Evolutionary conservation across 306 rosid genomes (phyloP).

Genomic region (Lathyrus oleraceus): DNA sequence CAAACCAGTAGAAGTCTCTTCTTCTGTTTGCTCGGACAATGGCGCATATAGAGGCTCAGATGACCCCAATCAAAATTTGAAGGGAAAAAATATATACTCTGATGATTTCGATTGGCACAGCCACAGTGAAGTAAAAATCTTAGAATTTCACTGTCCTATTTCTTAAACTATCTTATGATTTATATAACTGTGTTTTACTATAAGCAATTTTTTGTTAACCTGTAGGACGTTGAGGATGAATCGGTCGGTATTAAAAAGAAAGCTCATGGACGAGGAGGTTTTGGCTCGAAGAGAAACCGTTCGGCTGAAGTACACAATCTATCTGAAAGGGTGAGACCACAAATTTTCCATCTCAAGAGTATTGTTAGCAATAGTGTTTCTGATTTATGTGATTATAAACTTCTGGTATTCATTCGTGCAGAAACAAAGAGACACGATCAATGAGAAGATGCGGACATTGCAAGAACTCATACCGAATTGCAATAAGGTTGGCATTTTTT

Average conservation of each 20-base stretch:
- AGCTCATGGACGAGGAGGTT: constrained; percentile 39
- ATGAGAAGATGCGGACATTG: constrained; percentile 86
- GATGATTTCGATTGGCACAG: constrained; percentile 79
- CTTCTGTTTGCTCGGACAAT: constrained; percentile 80
- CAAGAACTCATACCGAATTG: constrained; percentile 94
- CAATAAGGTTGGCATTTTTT: constrained; percentile 62
- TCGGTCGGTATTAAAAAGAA: constrained; percentile 55
- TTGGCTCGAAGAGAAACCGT: constrained; percentile 73
- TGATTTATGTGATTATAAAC: constrained; percentile 31
- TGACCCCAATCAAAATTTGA: constrained; percentile 41
- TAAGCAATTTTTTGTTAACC: background rate
- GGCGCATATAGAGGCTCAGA: constrained; percentile 57
- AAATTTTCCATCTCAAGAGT: constrained; percentile 1
- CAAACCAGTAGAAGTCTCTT: constrained; percentile 60
- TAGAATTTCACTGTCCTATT: constrained; percentile 24
- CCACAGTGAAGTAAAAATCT: constrained; percentile 64
- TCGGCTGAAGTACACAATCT: constrained; percentile 89
- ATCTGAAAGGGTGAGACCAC: constrained; percentile 74
- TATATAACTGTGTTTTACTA: constrained; percentile 12
- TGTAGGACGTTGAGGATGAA: constrained; percentile 78
- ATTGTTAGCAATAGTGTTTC: constrained; percentile 16
- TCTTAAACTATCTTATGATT: constrained; percentile 21
- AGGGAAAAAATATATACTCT: constrained; percentile 57
- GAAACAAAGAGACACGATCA: constrained; percentile 85
- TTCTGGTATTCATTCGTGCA: constrained; percentile 40